phyloP scores from a whole-genome alignment of 306 rosid species.

The Fagus sylvatica region DNA sequence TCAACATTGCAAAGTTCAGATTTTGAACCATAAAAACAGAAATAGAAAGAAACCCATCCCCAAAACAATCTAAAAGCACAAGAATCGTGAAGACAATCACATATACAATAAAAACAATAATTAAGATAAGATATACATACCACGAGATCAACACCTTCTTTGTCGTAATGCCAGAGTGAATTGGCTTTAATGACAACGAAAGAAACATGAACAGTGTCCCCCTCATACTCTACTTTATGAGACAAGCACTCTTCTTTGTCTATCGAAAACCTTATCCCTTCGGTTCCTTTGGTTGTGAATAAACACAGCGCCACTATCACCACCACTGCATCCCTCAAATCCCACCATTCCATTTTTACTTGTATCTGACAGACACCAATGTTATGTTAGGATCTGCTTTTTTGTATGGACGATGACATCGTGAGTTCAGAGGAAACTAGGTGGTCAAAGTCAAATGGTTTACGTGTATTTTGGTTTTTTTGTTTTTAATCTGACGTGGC shows the following conservation, averaged over 20 bases:
- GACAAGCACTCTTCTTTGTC: slow-evolving; percentile 89
- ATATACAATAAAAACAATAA: neutral
- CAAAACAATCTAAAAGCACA: neutral
- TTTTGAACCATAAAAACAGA: neutral
- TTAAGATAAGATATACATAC: slow-evolving; percentile 35
- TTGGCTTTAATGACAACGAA: slow-evolving; percentile 89
- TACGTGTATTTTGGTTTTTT: neutral
- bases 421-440: too few relatives aligned
- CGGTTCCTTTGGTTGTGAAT: slow-evolving; percentile 39
- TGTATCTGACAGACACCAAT: neutral
- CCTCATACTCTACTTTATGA: slow-evolving; percentile 72
- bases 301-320: slow-evolving; percentile 29
- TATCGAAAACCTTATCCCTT: slow-evolving; percentile 75
- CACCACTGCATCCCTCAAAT: slow-evolving; percentile 34
- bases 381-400: neutral
- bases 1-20: neutral
- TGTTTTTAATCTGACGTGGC: neutral
- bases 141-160: slow-evolving; percentile 85
- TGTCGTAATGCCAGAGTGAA: slow-evolving; percentile 64
- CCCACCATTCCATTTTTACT: slow-evolving; percentile 18
- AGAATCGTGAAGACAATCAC: neutral
- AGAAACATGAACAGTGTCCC: slow-evolving; percentile 81
- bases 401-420: too few relatives aligned
- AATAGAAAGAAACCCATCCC: neutral
- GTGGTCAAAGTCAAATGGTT: too few relatives aligned